Percentiles rank a stretch among this genome's conserved stretches.
phyloP scores from a whole-genome alignment of 2,329 filamentous ascomycete genomes.

The Graphiopsis chlorocephala region DNA sequence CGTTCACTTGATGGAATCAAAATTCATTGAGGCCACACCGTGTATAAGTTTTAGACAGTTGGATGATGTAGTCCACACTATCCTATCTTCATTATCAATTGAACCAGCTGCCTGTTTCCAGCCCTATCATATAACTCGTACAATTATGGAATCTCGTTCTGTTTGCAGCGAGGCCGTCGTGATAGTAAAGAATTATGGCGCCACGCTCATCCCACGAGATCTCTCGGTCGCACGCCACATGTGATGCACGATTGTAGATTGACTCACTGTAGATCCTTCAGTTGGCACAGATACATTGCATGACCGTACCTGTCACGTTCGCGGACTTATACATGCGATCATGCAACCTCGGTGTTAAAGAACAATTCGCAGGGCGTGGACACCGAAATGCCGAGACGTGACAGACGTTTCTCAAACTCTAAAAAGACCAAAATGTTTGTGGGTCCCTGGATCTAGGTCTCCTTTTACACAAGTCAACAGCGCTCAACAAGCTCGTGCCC shows the following conservation, averaged over 20 bases:
- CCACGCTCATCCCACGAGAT: background rate
- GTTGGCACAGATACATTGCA: background rate
- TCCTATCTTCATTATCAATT: background rate
- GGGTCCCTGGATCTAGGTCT: background rate
- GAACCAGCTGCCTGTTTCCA: too few species aligned
- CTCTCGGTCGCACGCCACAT: background rate
- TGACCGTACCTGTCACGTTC: too few species aligned
- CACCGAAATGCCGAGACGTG: constrained; percentile 6
- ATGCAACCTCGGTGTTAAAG: background rate
- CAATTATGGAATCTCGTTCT: too few species aligned
- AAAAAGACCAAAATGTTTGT: constrained; percentile 1
- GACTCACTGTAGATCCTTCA: background rate
- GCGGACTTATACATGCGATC: background rate
- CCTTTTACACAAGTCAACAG: background rate
- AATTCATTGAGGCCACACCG: background rate
- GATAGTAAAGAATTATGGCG: background rate
- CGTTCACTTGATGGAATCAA: background rate
- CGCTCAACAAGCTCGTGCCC: background rate
- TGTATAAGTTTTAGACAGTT: background rate
- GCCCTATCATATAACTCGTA: too few species aligned
- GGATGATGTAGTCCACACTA: background rate
- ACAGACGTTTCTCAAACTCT: constrained; percentile 1
- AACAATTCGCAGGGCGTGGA: background rate
- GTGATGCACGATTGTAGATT: background rate
- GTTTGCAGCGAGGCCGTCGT: background rate